Base-by-base conservation (phyloP, 2,329 filamentous ascomycete species). In the Aspergillus pseudoglaucus region DNA sequence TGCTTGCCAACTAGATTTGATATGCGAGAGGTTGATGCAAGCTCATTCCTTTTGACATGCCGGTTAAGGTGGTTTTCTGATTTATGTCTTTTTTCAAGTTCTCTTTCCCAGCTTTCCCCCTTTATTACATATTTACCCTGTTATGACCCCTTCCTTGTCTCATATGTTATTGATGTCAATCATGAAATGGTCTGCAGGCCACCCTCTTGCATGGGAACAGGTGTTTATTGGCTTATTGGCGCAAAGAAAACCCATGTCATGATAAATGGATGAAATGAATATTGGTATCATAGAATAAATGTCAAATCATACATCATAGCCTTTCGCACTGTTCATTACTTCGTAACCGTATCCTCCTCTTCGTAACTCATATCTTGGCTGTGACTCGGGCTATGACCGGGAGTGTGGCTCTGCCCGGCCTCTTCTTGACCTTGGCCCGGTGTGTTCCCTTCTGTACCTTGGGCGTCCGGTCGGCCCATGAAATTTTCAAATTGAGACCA, bases 401-500 rank as follows among this genome's bases (percentile, higher is more conserved):
- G 37, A 17, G n/a, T 10, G 2, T 39, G 37, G 22, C 15, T 20
- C 32, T 35, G 12, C 14, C 33, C 15, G 2, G 3, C 27, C 14
- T 20, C 27, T 7, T 54, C 53, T 45, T 56, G 48, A 47, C 53
- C 55, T n/a, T 58, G 54, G 20, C 52, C 44, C 56, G 25, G 25
- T 30, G 25, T 10, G 3, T 30, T 30, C 3, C 3, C 25, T 12
- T 30, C 25, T 30, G 25, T 12, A 15, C 59, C 61, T 46, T 67
- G 68, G 30, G 69, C 66, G 10, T 72, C 70, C 47, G 85, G 79
- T 61, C 85, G 88, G 7, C 82, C 88, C 90, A 96, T 97, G 59
- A 97, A 90, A 57, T 85, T 87, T 72, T 98, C 93, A 63, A 98
- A 97, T 62, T 95, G 89, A 35, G 88, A 94, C 93, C 93, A 98